Evolutionary conservation across 805 yeast genomes (phyloP), one percentile per base, ranked within the genome.

Genomic region (Ogataea henricii): DNA sequence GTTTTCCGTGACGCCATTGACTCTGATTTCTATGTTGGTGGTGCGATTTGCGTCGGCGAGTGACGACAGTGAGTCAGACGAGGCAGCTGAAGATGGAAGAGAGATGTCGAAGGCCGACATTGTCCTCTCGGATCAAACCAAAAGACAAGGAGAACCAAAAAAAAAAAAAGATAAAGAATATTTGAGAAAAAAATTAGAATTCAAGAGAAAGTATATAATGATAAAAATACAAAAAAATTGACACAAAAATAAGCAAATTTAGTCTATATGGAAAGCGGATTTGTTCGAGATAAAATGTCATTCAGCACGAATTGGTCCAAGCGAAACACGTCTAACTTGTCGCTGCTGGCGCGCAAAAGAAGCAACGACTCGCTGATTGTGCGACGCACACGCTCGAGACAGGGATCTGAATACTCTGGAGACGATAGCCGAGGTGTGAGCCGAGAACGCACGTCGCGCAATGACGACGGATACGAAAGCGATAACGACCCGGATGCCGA

Each of bases 401-500:
- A 18, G 5, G 29, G 14, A 5, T 29, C 35, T 2, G 17, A 17
- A 3, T n/a, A 17, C 22, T 38, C 27, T 34, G 29, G 18, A 22
- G 29, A 23, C 6, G 37, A 46, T 30, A 18, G 27, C 21, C 21
- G 21, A 10, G 33, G 33, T 4, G n/a, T 8, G 9, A 34, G 23
- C 13, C 17, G 16, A 37, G 29, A 36, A 14, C 30, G 12, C 7
- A n/a, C 10, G n/a, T n/a, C 40, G 27, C 40, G 18, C 9, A 17
- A 4, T 9, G 33, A 18, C 23, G 42, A 39, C 32, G 42, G 16
- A 18, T 49, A 46, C 45, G 47, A 46, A 33, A 43, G 52, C 42
- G 60, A 53, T n/a, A 47, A 47, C 43, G 60, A 51, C 21, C 53
- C 56, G n/a, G 53, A 52, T 1, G 52, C 54, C 7, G 60, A 56